Conservation (phyloP, 805 yeast species). For the Starmerella tilneyi region DNA sequence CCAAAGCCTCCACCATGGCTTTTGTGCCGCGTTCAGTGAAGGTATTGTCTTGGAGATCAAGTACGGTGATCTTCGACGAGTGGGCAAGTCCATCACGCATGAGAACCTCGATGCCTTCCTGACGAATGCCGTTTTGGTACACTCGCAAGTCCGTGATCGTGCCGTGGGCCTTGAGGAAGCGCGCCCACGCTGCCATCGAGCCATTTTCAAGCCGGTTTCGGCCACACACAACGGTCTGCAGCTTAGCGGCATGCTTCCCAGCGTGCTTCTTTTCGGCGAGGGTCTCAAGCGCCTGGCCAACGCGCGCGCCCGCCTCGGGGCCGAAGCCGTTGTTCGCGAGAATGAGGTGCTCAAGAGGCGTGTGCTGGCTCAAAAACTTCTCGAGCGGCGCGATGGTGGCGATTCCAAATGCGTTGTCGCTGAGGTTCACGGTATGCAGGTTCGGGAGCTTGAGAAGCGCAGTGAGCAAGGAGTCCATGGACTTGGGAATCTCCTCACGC, state of each 20-base stretch:
- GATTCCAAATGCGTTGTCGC: slow-evolving; percentile 95
- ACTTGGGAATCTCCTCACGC: slow-evolving; percentile 85
- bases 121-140: slow-evolving; percentile 96
- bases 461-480: slow-evolving; percentile 62
- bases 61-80: slow-evolving; percentile 49
- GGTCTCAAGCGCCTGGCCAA: slow-evolving; percentile 73
- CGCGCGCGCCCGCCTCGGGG: slow-evolving; percentile 91
- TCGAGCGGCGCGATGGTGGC: slow-evolving; percentile 89
- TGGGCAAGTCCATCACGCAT: slow-evolving; percentile 59
- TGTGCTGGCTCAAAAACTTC: slow-evolving; percentile 60
- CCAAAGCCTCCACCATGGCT: slow-evolving; percentile 51
- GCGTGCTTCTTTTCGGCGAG: slow-evolving; percentile 55
- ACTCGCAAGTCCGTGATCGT: slow-evolving; percentile 63
- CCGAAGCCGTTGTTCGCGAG: slow-evolving; percentile 96
- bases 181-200: slow-evolving; percentile 71
- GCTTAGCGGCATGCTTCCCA: slow-evolving; percentile 43
- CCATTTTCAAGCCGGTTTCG: slow-evolving; percentile 96
- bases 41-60: slow-evolving; percentile 94
- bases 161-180: slow-evolving; percentile 73
- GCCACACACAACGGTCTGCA: slow-evolving; percentile 81
- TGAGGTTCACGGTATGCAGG: slow-evolving; percentile 63
- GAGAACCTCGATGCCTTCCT: slow-evolving; percentile 72
- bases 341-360: slow-evolving; percentile 72
- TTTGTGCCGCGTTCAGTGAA: slow-evolving; percentile 60
- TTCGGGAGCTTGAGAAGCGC: slow-evolving; percentile 60